Percentiles rank a stretch among this genome's conserved stretches.
Conservation (phyloP, 2,329 filamentous ascomycete species). For the Alternaria sp. region DNA sequence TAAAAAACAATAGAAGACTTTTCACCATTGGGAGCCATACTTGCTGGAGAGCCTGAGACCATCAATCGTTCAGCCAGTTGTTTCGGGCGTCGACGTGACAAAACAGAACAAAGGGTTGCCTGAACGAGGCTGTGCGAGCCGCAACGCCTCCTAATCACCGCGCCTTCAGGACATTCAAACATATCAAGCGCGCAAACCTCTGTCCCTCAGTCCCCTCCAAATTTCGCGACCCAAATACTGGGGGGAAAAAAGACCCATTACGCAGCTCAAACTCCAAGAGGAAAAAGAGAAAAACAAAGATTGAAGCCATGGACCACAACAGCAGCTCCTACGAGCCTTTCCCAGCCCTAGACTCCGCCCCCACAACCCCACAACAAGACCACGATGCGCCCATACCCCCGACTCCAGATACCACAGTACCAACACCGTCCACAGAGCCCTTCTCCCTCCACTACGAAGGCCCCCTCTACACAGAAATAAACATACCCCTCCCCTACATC, state of each 20-base stretch:
- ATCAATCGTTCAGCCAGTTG: background rate
- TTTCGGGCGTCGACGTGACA: slow-evolving; percentile 5
- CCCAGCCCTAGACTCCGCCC: slow-evolving; percentile 4
- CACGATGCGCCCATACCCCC: background rate
- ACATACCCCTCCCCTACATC: slow-evolving; percentile 42
- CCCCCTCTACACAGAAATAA: slow-evolving; percentile 48
- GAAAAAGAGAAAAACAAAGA: background rate
- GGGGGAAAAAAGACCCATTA: background rate
- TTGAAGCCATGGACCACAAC: slow-evolving; percentile 9
- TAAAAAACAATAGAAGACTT: no score
- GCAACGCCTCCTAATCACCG: background rate
- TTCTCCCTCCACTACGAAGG: slow-evolving; percentile 24
- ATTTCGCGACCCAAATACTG: background rate
- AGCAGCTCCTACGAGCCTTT: slow-evolving; percentile 6
- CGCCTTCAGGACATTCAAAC: background rate
- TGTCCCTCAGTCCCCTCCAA: background rate
- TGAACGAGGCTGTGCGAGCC: slow-evolving; percentile 19
- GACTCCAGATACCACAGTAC: background rate
- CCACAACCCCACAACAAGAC: slow-evolving; percentile 13
- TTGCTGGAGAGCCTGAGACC: background rate
- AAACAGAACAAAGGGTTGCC: slow-evolving; percentile 10
- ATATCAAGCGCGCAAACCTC: background rate
- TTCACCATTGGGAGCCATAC: background rate
- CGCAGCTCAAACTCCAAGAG: background rate
- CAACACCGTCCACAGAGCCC: background rate